A percentile compares a stretch with the other conserved stretches of the same genome.
These are phyloP conservation scores for Setaria viridis DNA, from an alignment of 202 grass and related monocot species.

Conservation along the genomic window DNA sequence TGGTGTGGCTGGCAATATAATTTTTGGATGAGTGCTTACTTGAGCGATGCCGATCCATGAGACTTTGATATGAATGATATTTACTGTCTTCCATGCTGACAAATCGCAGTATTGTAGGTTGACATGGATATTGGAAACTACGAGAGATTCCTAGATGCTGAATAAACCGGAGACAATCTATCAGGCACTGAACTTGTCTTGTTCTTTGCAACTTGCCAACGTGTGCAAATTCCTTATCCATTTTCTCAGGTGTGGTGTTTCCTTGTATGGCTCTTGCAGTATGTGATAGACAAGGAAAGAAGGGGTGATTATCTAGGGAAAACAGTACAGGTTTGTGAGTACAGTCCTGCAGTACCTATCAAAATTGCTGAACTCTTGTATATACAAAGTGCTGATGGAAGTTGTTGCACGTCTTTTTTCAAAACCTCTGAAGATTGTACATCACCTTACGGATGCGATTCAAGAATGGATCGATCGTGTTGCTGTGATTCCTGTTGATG, in stretches of 20 bases:
- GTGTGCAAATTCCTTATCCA: not conserved
- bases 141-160: constrained; percentile 71
- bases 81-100: not conserved
- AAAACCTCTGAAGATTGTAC: constrained; percentile 57
- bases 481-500: constrained; percentile 65
- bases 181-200: constrained; percentile 48
- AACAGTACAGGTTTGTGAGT: constrained; percentile 64
- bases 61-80: not conserved
- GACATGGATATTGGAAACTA: constrained; percentile 83
- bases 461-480: constrained; percentile 80
- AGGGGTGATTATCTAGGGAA: constrained; percentile 76
- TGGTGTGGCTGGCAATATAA: not conserved
- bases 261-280: constrained; percentile 34
- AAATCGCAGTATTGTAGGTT: constrained; percentile 49
- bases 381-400: not conserved
- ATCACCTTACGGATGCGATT: constrained; percentile 72
- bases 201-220: not conserved
- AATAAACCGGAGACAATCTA: constrained; percentile 67
- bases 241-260: constrained; percentile 14
- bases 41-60: not conserved
- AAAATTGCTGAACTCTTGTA: not conserved
- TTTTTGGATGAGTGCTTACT: not conserved
- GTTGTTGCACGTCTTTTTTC: not conserved
- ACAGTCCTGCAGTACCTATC: not conserved
- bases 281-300: constrained; percentile 70